phyloP scores from a whole-genome alignment of 2,329 filamentous ascomycete species.

The Trichoderma oligosporum region DNA sequence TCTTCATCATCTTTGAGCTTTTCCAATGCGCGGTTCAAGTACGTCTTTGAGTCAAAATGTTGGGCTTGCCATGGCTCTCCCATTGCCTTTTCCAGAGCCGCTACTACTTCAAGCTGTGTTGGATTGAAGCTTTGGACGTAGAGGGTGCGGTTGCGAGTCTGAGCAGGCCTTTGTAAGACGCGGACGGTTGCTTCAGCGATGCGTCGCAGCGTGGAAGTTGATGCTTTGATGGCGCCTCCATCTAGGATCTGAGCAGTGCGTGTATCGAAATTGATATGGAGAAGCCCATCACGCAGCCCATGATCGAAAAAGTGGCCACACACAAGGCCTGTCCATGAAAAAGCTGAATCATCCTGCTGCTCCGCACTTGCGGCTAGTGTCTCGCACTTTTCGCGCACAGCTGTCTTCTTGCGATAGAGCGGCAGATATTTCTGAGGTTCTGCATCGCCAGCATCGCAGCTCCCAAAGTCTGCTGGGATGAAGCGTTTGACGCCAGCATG shows the following conservation, averaged over 20 bases:
- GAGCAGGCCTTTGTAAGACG: conserved; percentile 45
- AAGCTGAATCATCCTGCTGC: conserved; percentile 19
- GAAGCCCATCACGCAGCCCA: conserved; percentile 37
- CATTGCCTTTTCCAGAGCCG: conserved; percentile 48
- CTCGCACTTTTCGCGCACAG: conserved; percentile 32
- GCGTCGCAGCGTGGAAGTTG: conserved; percentile 45
- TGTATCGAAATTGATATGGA: conserved; percentile 43
- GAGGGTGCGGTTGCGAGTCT: conserved; percentile 50
- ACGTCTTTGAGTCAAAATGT: conserved; percentile 36
- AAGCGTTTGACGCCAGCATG: conserved; percentile 58
- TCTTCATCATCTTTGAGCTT: conserved; percentile 38
- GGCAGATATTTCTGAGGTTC: conserved; percentile 33
- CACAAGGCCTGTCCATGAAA: conserved; percentile 51
- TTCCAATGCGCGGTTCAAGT: conserved; percentile 37
- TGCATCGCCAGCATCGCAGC: conserved; percentile 36
- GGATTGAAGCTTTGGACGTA: conserved; percentile 45
- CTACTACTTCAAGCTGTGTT: conserved; percentile 47
- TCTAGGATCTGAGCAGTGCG: conserved; percentile 47
- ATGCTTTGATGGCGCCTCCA: conserved; percentile 48
- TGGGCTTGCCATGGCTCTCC: conserved; percentile 37
- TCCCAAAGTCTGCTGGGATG: conserved; percentile 57
- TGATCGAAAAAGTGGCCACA: conserved; percentile 48
- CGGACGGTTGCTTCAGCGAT: conserved; percentile 49
- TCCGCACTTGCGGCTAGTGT: conserved; percentile 32
- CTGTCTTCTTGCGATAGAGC: conserved; percentile 36